Evolutionary conservation across 2,329 filamentous ascomycete species (phyloP).

Genomic region (Exophiala lecanii-corni): DNA sequence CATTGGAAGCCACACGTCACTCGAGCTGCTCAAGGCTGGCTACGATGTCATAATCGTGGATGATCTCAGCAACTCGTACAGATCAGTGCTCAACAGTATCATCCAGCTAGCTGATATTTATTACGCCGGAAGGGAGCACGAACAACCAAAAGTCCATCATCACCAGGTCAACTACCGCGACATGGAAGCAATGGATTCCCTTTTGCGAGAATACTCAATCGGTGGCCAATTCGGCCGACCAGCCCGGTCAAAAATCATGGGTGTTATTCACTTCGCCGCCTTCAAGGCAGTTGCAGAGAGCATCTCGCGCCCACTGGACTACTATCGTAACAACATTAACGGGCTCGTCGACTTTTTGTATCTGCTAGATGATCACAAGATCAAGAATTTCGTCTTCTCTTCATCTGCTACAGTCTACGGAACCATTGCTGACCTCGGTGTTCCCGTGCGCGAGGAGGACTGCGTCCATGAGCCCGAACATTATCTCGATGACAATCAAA

Average conservation of each 20-base stretch:
- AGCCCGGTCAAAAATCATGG: slow-evolving; percentile 45
- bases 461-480: slow-evolving; percentile 50
- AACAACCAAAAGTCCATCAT: slow-evolving; percentile 44
- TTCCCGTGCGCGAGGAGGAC: slow-evolving; percentile 53
- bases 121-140: slow-evolving; percentile 14
- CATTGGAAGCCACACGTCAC: slow-evolving; percentile 40
- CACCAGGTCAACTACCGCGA: slow-evolving; percentile 47
- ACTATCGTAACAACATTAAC: slow-evolving; percentile 65
- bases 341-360: slow-evolving; percentile 58
- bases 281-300: slow-evolving; percentile 64
- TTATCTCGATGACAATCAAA: slow-evolving; percentile 41
- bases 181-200: slow-evolving; percentile 37
- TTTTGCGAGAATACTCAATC: slow-evolving; percentile 42
- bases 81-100: slow-evolving; percentile 35
- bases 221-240: background rate
- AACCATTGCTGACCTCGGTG: slow-evolving; percentile 46
- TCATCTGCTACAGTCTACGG: slow-evolving; percentile 66
- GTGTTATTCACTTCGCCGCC: slow-evolving; percentile 67
- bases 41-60: slow-evolving; percentile 42
- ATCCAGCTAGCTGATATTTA: slow-evolving; percentile 28
- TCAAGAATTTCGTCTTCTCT: slow-evolving; percentile 64
- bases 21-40: slow-evolving; percentile 38
- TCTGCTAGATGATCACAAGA: slow-evolving; percentile 54
- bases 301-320: slow-evolving; percentile 56
- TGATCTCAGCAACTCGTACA: slow-evolving; percentile 38